Evolutionary conservation across 2,329 filamentous ascomycete species (phyloP), one percentile per base, ranked within the genome.

Genomic region (Diaporthe amygdali): DNA sequence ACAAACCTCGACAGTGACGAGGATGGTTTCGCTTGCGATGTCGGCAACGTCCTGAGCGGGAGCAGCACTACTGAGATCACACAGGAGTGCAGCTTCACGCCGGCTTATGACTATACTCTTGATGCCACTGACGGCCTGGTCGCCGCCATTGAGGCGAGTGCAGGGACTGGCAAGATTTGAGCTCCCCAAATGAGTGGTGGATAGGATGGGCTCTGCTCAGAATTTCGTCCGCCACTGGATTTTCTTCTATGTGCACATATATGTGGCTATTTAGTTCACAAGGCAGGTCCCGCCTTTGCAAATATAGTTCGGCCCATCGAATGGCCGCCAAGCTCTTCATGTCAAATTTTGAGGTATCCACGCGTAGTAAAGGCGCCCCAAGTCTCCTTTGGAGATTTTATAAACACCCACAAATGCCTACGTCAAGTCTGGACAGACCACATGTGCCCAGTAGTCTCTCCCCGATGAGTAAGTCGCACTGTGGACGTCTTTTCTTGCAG

Each of bases 31-130:
- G 37, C 59, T 30, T 64, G 64, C 17, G 61, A 70, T 20, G 41
- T 51, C 27, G 69, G 69, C 61, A 70, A 70, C 44, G 69, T 67
- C 61, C 30, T 70, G 9, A 66, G 61, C 39, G 69, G 69, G 3
- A 61, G 10, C 15, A 69, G 34, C 47, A 69, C 59, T 14, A 2
- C 6, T 7, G 30, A 64, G 44, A 64, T 64, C 59, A 64, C 44
- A 1, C 59, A 64, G 59, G n/a, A 64, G 30, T 64, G 59, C 44
- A 64, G 44, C 30, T 64, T 49, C 30, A 22, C 22, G 59, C 59
- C 59, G 1, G 30, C 1, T 1, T 64, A 64, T 20, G 5, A 34
- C 12, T 64, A 64, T 30, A 49, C 44, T 2, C 59, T 64, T 2
- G 59, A 64, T 4, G 44, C 10, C 1, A 49, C 59, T 5, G 59